Percentiles rank a stretch among this genome's conserved stretches.
Evolutionary conservation across 768 basidiomycete species (phyloP).

Genomic region (Peribolospora baueri): DNA sequence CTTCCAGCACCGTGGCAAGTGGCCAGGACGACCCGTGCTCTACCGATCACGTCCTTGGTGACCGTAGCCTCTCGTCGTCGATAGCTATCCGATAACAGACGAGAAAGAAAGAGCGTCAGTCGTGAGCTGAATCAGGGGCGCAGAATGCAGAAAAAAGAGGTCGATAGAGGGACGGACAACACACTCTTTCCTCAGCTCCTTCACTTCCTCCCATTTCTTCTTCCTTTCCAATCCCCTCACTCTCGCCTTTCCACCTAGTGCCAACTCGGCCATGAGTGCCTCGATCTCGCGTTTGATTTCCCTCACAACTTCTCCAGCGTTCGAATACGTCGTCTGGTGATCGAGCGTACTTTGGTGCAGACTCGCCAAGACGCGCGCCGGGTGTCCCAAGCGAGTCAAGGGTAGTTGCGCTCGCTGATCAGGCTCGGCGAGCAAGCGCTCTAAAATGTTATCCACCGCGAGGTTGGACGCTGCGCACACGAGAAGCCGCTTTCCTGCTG

Average conservation of each 20-base stretch:
- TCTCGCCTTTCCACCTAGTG: constrained; percentile 33
- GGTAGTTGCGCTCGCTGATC: constrained; percentile 4
- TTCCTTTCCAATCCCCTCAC: constrained; percentile 40
- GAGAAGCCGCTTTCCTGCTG: constrained; percentile 30
- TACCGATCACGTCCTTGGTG: constrained; percentile 49
- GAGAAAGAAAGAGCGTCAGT: background rate
- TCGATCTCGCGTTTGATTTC: constrained; percentile 78
- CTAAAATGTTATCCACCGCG: constrained; percentile 84
- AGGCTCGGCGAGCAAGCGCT: constrained; percentile 30
- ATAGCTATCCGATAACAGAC: constrained; percentile 31
- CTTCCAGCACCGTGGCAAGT: constrained; percentile 84
- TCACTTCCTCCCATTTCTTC: constrained; percentile 58
- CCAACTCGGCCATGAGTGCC: constrained; percentile 35
- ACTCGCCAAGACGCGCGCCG: constrained; percentile 59
- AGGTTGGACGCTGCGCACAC: constrained; percentile 87
- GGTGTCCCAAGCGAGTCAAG: constrained; percentile 80
- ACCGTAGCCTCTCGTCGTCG: constrained; percentile 68
- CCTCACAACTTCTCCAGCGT: constrained; percentile 50
- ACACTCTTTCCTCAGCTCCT: constrained; percentile 70
- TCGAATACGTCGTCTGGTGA: constrained; percentile 18
- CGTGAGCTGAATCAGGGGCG: background rate
- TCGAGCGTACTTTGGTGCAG: constrained; percentile 23
- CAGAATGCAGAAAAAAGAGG: background rate
- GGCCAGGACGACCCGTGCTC: constrained; percentile 69
- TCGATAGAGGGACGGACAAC: constrained; percentile 12